A percentile compares a stretch with the other conserved stretches of the same genome.
phyloP scores from a whole-genome alignment of 345 rosid species.

The Salix arbutifolia region DNA sequence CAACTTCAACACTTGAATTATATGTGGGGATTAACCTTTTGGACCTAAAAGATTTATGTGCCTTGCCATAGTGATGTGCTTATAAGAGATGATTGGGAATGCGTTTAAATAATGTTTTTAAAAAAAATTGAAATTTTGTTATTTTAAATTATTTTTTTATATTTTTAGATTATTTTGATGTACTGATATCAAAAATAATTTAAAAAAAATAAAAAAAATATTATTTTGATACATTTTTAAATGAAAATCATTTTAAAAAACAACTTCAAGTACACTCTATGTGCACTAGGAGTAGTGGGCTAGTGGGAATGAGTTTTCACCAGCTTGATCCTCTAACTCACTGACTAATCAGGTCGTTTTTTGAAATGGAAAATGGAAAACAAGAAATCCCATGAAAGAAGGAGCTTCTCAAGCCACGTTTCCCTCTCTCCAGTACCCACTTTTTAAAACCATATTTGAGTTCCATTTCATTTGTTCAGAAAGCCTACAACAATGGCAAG shows the following conservation, averaged over 20 bases:
- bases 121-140: too few relatives aligned
- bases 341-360: neutral
- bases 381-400: slow-evolving; percentile 12
- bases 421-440: neutral
- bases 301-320: neutral
- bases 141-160: too few relatives aligned
- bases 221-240: too few relatives aligned
- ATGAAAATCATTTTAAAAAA: too few relatives aligned
- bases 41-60: neutral
- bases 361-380: neutral
- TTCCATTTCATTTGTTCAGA: neutral
- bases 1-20: neutral
- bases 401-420: slow-evolving; percentile 17
- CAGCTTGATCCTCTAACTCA: neutral
- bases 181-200: too few relatives aligned
- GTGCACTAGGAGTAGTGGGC: neutral
- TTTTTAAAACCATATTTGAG: neutral
- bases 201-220: too few relatives aligned
- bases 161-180: too few relatives aligned
- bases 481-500: slow-evolving; percentile 3
- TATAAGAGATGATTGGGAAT: too few relatives aligned
- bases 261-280: too few relatives aligned
- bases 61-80: neutral
- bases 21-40: neutral
- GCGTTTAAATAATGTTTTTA: too few relatives aligned